phyloP scores from a whole-genome alignment of 371 early-diverging fungal species.

The Lichtheimia ramosa region DNA sequence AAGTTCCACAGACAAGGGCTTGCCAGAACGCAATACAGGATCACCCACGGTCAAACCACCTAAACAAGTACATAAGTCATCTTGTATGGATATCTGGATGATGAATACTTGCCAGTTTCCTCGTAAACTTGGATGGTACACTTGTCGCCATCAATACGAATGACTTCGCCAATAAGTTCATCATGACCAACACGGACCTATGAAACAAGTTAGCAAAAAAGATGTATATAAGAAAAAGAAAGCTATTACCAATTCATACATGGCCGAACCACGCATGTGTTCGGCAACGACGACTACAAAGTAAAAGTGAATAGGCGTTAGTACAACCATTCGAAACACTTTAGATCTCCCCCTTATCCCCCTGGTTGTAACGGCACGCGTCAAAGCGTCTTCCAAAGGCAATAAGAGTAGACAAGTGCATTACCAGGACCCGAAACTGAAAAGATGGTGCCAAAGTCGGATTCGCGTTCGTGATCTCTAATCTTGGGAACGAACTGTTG shows the following conservation, averaged over 20 bases:
- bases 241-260: constrained; percentile 98
- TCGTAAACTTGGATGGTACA: constrained; percentile 99
- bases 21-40: constrained; percentile 96
- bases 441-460: constrained; percentile 90
- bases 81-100: neutral
- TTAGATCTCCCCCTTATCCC: neutral
- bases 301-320: constrained; percentile 3
- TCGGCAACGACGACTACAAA: constrained; percentile 94
- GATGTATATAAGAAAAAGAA: constrained; percentile 4
- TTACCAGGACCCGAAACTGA: constrained; percentile 99
- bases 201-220: neutral
- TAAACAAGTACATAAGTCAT: constrained; percentile 24
- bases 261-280: constrained; percentile 98
- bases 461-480: constrained; percentile 88
- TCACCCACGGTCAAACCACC: constrained; percentile 99
- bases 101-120: constrained; percentile 85
- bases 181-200: constrained; percentile 98
- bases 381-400: neutral
- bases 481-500: constrained; percentile 76
- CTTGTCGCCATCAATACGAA: constrained; percentile 99
- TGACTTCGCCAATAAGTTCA: constrained; percentile 99
- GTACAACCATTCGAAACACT: constrained; percentile 2
- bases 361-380: constrained; percentile 3
- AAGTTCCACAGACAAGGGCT: constrained; percentile 99
- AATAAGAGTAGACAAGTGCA: neutral